Evolutionary conservation across 805 yeast species (phyloP), one percentile per base, ranked within the genome.

Genomic region (Zygosaccharomyces bailii): DNA sequence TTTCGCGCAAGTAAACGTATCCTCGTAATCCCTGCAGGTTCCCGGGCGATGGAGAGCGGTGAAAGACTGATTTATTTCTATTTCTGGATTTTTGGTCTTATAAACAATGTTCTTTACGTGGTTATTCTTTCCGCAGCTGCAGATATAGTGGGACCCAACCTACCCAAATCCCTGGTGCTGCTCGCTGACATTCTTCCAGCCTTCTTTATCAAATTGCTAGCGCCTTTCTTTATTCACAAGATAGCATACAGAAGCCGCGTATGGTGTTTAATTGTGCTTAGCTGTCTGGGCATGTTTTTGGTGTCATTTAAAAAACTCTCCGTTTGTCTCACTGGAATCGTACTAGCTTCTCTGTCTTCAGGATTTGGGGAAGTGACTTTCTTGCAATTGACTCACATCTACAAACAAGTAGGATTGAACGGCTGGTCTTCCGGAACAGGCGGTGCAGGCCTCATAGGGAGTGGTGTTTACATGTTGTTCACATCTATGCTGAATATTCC

Each of bases 341-440:
- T 75, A 4, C 57, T 90, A 52, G 96, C 97, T 0, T 86, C 96
- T 0, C 52, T 79, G 2, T 82, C 95, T 13, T 83, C 96, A 0
- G 98, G 98, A 0, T 66, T 90, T 18, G 99, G 99, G 0, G 99
- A 91, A 60, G 70, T 86, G 4, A 86, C 96, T 0, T 91, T 91
- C 53, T 66, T 91, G 34, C 96, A 86, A 61, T 67, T 91, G 63
- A 87, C 96, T 1, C 96, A 90, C 59, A 83, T 71, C 55, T 88
- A 80, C 61, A 74, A 71, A 14, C 71, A 72, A 13, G 53, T 60
- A n/a, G 71, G 95, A 3, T 69, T 91, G 36, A 79, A 82, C 39
- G 97, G 95, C 0, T 91, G 95, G 79, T 85, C 96, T 16, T 78
- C 89, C 5, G 99, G 99, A 1, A 91, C 98, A 0, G 98, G 99